Base-by-base conservation (phyloP, 257 asterid species). In the Solanum pennellii region DNA sequence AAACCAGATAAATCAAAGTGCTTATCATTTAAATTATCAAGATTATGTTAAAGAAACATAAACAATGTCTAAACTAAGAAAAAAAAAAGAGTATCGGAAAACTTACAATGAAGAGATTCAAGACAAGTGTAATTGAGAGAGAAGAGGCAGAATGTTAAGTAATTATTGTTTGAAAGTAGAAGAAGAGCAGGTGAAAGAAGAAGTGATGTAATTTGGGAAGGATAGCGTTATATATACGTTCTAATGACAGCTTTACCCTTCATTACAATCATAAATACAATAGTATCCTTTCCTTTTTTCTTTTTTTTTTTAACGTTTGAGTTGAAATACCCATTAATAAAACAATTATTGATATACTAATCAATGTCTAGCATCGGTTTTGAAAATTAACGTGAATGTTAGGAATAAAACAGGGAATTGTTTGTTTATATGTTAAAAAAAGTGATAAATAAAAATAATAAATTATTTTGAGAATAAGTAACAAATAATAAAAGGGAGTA, bases 231-330 rank as follows among this genome's bases (percentile, higher is more conserved):
- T 75, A 86, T 52, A 56, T 23, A 59, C 15, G 18, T 65, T 62
- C 85, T 31, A 86, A 77, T 76, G 86, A 86, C 88, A 45, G 4
- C 41, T 25, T 86, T 86, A 15, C 88, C 88, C 88, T 76, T 86
- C 56, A 16, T 16, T 59, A 12, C 3, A 11, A 11, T 72, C 25
- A 68, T 49, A 56, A 60, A 49, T 45, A 44, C 82, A 66, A 15
- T 14, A 29, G 2, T 69, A 25, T 42, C 82, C 13, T 68, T 65
- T 85, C 1, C 1, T 12, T 65, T 3, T 3, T 1, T 3, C 39
- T 9, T 33, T 12, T 2, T 15, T 14, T 5, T 0, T 0, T 49
- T 5, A 0, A 5, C 16, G 21, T 49, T 49, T 15, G 60, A 5
- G 62, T 52, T 52, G 23, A 16, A 21, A 52, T 3, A 16, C 23